These are phyloP conservation scores for Dictyophora rubrovolvata DNA, from an alignment of 768 basidiomycete genomes.

Conservation along the genomic window DNA sequence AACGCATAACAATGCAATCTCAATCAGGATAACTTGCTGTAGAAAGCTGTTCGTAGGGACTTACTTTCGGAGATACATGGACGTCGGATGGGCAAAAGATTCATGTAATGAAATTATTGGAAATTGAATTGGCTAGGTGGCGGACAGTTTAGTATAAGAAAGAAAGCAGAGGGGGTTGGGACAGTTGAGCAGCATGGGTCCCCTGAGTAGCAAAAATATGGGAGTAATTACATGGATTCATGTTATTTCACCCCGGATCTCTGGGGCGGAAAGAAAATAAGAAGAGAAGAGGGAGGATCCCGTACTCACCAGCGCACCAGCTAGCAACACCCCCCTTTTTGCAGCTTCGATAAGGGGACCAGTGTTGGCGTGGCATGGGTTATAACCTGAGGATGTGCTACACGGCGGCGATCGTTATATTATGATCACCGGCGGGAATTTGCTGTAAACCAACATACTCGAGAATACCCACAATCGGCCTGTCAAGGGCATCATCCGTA, in stretches of 20 bases:
- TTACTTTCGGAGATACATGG: conserved; percentile 17
- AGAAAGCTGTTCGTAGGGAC: neutral
- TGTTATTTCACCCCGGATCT: too few species aligned
- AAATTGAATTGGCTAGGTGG: conserved; percentile 14
- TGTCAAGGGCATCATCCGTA: conserved; percentile 19
- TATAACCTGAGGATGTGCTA: conserved; percentile 17
- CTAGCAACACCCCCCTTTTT: conserved; percentile 16
- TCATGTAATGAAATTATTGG: conserved; percentile 20
- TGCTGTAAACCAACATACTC: conserved; percentile 5
- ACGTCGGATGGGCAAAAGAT: conserved; percentile 17
- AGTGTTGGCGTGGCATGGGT: conserved; percentile 20
- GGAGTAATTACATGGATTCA: too few species aligned
- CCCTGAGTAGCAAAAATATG: too few species aligned
- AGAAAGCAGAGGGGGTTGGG: neutral
- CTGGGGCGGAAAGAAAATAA: too few species aligned
- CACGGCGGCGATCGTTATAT: neutral
- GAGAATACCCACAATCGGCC: conserved; percentile 18
- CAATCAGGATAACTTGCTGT: too few species aligned
- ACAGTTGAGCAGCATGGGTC: neutral
- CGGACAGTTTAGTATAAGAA: neutral
- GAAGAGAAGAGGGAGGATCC: too few species aligned
- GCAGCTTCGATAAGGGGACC: conserved; percentile 15
- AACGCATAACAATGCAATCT: too few species aligned
- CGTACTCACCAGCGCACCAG: conserved; percentile 13
- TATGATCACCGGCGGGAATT: neutral